phyloP scores from a whole-genome alignment of 2,329 filamentous ascomycete species.

The Alternaria sp. region DNA sequence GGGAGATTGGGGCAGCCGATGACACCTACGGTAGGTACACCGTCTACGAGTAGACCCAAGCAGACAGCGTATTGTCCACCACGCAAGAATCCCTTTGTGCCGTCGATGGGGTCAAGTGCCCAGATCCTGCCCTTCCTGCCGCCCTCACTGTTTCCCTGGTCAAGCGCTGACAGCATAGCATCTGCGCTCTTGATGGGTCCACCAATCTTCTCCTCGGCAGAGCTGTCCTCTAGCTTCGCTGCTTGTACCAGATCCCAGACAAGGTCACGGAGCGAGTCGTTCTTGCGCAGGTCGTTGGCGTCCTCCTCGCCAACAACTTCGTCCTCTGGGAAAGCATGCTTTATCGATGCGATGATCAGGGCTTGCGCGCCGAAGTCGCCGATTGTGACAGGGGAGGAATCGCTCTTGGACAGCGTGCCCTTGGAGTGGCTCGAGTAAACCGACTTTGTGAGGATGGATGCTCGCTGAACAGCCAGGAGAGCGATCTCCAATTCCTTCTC shows the following conservation, averaged over 20 bases:
- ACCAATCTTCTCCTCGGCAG: slow-evolving; percentile 73
- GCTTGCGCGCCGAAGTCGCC: slow-evolving; percentile 98
- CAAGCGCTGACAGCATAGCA: slow-evolving; percentile 67
- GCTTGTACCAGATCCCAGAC: slow-evolving; percentile 86
- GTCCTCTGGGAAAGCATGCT: slow-evolving; percentile 88
- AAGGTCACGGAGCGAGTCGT: slow-evolving; percentile 73
- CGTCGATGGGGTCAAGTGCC: slow-evolving; percentile 97
- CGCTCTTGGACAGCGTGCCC: slow-evolving; percentile 91
- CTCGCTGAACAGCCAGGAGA: slow-evolving; percentile 88
- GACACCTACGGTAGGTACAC: slow-evolving; percentile 91
- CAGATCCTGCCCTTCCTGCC: slow-evolving; percentile 83
- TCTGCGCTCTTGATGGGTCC: slow-evolving; percentile 73
- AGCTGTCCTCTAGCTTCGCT: slow-evolving; percentile 72
- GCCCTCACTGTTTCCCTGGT: slow-evolving; percentile 71
- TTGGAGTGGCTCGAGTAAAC: slow-evolving; percentile 91
- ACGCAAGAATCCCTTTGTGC: slow-evolving; percentile 95
- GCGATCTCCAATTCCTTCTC: slow-evolving; percentile 82
- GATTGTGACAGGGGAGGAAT: slow-evolving; percentile 96
- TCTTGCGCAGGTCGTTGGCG: slow-evolving; percentile 77
- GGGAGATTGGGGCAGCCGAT: slow-evolving; percentile 96
- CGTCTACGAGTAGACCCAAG: slow-evolving; percentile 89
- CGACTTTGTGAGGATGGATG: slow-evolving; percentile 76
- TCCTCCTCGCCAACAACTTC: slow-evolving; percentile 97
- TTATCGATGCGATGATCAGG: slow-evolving; percentile 90
- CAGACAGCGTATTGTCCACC: slow-evolving; percentile 98